Percentiles rank a stretch among this genome's conserved stretches.
Conservation (phyloP, 495 filamentous ascomycete genomes). For the Trichoderma gamsii region DNA sequence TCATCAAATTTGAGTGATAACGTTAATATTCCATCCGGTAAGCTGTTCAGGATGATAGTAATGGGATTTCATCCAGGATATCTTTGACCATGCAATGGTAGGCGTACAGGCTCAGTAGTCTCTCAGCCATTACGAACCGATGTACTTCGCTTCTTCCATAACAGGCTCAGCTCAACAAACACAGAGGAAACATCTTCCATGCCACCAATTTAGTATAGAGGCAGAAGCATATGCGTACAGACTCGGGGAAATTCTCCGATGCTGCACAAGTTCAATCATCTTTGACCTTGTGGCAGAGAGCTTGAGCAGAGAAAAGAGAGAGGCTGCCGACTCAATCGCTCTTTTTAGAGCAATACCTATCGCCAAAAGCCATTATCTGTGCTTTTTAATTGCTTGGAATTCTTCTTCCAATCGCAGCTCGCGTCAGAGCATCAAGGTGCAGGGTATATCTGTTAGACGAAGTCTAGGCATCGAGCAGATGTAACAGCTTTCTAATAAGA, state of each 20-base stretch:
- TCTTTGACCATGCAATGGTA: not conserved
- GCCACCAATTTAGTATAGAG: not conserved
- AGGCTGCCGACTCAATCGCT: not conserved
- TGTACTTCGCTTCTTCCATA: not conserved
- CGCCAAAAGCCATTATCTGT: not conserved
- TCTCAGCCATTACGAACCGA: not conserved
- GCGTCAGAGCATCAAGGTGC: not conserved
- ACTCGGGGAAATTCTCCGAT: conserved; percentile 12
- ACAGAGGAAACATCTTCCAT: not conserved
- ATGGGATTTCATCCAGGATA: not conserved
- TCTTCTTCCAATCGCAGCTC: not conserved
- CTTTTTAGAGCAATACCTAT: not conserved
- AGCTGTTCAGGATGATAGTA: not conserved
- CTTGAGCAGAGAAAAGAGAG: not conserved
- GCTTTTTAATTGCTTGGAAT: not conserved
- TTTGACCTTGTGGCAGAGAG: not conserved
- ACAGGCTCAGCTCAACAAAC: not conserved
- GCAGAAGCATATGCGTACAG: not conserved
- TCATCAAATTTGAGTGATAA: not conserved
- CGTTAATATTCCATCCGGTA: not conserved
- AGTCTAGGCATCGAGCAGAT: conserved; percentile 1
- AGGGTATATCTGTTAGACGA: not conserved
- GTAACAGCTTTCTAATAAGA: not conserved
- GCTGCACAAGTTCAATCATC: not conserved
- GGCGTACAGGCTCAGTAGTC: not conserved